Base-by-base conservation (phyloP, 768 basidiomycete species). In the Mycena sanguinolenta region DNA sequence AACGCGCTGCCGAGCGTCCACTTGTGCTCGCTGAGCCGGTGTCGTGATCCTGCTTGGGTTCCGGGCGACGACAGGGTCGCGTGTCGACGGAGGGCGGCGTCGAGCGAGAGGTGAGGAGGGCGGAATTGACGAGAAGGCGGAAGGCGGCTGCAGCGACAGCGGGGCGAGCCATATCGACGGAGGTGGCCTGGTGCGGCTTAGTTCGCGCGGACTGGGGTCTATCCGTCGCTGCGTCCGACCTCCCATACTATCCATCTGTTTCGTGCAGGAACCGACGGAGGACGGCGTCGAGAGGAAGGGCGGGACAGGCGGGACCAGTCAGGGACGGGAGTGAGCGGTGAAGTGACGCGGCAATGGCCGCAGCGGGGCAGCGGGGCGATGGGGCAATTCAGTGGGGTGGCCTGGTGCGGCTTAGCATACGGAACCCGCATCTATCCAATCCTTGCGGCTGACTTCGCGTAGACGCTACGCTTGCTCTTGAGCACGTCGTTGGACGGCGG, bases 41-140 rank as follows among this genome's bases (percentile, higher is more conserved):
- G 16, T 42, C 25, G 27, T 28, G 30, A 13, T 49, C 30, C 44
- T 25, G 17, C 0, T 23, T 39, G 19, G 1, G 28, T 25, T 59
- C 65, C 17, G 17, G 46, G 12, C 46, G 57, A 7, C 1, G 49
- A 28, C 46, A 44, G 10, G 34, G 25, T 58, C 57, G 65, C 39
- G 12, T 6, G 42, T 66, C 58, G 32, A 59, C 65, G 58, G 65
- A 13, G 65, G 58, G 58, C 58, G 58, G 65, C 49, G 58, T 53
- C 58, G 65, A 66, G 49, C 17, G 58, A 58, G 38, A 66, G 36
- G 36, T 23, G 58, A 38, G 16, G 64, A 17, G 13, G 28, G 44
- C 17, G 12, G 44, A 27, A 53, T 4, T 0, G 34, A 7, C n/a
- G 23, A 21, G 4, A 34, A 42, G 4, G n/a, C 16, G 58, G 58